These are phyloP conservation scores for Pontederia paniculata DNA, from an alignment of 176 grass and related monocot genomes.

Conservation along the genomic window DNA sequence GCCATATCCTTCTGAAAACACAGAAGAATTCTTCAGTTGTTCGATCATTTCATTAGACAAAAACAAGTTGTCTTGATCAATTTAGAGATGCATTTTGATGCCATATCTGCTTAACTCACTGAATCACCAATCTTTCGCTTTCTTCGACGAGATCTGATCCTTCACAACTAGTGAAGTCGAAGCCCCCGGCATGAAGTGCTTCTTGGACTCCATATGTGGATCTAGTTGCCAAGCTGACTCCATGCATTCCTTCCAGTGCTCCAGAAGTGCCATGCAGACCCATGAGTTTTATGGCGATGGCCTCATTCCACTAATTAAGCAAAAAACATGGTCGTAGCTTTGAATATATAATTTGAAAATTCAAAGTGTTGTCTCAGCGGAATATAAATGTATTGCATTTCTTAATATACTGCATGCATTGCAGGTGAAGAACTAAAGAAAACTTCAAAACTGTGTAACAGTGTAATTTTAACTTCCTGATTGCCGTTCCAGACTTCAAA, in stretches of 20 bases:
- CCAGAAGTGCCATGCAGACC: constrained; percentile 26
- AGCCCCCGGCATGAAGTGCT: constrained; percentile 17
- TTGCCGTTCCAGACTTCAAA: no score
- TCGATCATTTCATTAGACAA: background rate
- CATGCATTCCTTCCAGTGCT: constrained; percentile 40
- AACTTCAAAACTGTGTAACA: no score
- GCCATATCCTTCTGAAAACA: constrained; percentile 52
- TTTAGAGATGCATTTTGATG: background rate
- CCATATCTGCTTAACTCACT: constrained; percentile 17
- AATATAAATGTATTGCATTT: background rate
- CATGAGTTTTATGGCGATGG: constrained; percentile 24
- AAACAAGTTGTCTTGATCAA: background rate
- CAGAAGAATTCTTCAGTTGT: constrained; percentile 17
- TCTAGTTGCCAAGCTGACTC: constrained; percentile 30
- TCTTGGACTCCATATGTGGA: constrained; percentile 28
- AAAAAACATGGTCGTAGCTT: no score
- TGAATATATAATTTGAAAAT: no score
- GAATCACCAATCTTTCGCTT: constrained; percentile 39
- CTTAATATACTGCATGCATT: no score
- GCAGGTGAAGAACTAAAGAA: no score
- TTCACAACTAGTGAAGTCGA: constrained; percentile 25
- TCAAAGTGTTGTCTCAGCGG: background rate
- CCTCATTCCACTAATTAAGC: no score
- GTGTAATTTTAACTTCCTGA: no score
- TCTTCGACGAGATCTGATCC: constrained; percentile 12